Conservation (phyloP, 2,329 filamentous ascomycete genomes). For the Biscogniauxia sp. region DNA sequence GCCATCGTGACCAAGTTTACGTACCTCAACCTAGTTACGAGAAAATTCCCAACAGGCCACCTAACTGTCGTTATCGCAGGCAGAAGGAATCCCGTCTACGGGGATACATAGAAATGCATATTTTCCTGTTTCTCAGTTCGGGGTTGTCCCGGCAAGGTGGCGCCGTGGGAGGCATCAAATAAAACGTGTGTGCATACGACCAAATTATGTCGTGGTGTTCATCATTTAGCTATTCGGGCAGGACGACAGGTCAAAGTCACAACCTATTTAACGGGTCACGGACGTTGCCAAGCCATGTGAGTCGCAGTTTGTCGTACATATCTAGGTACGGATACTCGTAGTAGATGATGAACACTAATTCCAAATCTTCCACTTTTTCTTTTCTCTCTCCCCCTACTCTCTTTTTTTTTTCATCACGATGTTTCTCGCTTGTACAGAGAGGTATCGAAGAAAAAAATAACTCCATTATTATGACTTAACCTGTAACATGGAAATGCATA, state of each 20-base stretch:
- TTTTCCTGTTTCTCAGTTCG: slow-evolving; percentile 6
- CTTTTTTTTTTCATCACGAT: not conserved
- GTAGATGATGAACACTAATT: not conserved
- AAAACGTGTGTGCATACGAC: slow-evolving; percentile 9
- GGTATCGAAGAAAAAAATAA: not conserved
- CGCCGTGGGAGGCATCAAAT: slow-evolving; percentile 12
- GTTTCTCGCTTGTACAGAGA: not conserved
- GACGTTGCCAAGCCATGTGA: not conserved
- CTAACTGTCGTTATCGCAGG: not conserved
- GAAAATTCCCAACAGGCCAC: not conserved
- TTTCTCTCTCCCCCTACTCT: too few relatives aligned
- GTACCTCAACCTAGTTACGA: not conserved
- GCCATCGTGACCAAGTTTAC: slow-evolving; percentile 1
- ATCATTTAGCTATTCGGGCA: slow-evolving; percentile 3
- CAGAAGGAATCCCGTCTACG: not conserved
- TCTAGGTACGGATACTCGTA: not conserved
- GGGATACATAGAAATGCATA: not conserved
- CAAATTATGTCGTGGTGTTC: slow-evolving; percentile 5
- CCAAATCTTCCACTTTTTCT: not conserved
- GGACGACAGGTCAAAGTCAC: not conserved
- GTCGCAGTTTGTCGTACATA: not conserved
- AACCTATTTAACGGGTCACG: not conserved
- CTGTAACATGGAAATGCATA: not conserved
- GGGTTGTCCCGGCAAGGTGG: slow-evolving; percentile 13
- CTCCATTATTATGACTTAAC: not conserved